Percentiles rank a stretch among this genome's conserved stretches.
phyloP scores from a whole-genome alignment of 2,329 filamentous ascomycete species.

The Aspergillus fumigatiaffinis region DNA sequence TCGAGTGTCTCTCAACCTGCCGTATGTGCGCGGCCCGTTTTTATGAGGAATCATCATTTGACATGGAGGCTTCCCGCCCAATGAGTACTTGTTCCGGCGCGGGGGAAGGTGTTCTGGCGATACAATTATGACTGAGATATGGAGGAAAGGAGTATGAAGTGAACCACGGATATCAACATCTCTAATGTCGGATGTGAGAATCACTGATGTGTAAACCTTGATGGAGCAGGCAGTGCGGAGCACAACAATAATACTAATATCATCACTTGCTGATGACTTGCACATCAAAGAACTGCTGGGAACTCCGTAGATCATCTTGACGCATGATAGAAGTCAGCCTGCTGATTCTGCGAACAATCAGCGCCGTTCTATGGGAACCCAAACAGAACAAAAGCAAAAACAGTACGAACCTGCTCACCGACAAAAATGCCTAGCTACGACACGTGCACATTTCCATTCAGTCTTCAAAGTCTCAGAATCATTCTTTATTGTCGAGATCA shows the following conservation, averaged over 20 bases:
- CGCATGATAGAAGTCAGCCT: neutral
- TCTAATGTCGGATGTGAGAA: neutral
- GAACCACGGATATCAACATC: neutral
- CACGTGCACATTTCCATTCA: neutral
- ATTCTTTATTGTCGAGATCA: constrained; percentile 4
- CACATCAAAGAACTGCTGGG: neutral
- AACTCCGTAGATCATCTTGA: neutral
- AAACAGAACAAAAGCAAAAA: neutral
- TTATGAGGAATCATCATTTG: neutral
- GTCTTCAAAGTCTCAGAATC: neutral
- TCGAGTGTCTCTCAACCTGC: neutral
- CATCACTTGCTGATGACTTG: neutral
- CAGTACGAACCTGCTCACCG: neutral
- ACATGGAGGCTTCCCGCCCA: neutral
- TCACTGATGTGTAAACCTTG: neutral
- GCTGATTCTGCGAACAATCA: neutral
- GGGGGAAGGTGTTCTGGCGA: neutral
- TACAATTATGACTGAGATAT: neutral
- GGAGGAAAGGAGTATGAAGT: no score
- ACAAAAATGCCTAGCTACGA: neutral
- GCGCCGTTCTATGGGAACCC: neutral
- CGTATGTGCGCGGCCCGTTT: neutral
- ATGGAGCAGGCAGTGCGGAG: neutral
- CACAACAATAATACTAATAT: neutral
- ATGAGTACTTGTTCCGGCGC: neutral